Evolutionary conservation across 75 land plant genomes (phyloP).

Genomic region (Cryptomeria japonica): DNA sequence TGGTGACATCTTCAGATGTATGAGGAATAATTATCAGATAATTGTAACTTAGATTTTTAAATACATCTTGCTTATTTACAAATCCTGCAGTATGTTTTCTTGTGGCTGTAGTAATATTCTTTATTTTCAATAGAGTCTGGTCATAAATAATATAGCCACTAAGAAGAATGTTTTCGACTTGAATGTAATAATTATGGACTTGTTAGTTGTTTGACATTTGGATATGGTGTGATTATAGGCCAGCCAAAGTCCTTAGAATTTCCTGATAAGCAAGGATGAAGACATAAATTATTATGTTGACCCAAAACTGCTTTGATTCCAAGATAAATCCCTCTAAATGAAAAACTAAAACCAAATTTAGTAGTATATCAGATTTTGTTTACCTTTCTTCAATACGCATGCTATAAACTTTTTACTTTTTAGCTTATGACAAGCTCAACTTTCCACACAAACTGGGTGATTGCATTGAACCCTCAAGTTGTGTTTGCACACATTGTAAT

Average conservation of each 20-base stretch:
- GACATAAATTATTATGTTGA: neutral
- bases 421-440: neutral
- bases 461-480: neutral
- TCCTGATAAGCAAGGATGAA: neutral
- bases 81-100: neutral
- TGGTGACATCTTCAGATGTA: conserved; percentile 92
- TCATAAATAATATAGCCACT: neutral
- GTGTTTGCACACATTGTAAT: neutral
- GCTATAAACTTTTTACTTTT: neutral
- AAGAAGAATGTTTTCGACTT: neutral
- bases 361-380: neutral
- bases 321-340: neutral
- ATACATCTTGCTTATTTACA: neutral
- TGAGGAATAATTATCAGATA: conserved; percentile 9
- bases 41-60: neutral
- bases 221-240: neutral
- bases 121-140: neutral
- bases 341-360: neutral
- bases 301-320: neutral
- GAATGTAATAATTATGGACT: neutral
- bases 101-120: neutral
- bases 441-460: neutral
- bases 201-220: neutral
- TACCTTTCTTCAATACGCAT: neutral
- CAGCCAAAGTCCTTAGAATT: neutral